phyloP scores from a whole-genome alignment of 192 early-diverging fungal species.

The Thamnidium elegans region DNA sequence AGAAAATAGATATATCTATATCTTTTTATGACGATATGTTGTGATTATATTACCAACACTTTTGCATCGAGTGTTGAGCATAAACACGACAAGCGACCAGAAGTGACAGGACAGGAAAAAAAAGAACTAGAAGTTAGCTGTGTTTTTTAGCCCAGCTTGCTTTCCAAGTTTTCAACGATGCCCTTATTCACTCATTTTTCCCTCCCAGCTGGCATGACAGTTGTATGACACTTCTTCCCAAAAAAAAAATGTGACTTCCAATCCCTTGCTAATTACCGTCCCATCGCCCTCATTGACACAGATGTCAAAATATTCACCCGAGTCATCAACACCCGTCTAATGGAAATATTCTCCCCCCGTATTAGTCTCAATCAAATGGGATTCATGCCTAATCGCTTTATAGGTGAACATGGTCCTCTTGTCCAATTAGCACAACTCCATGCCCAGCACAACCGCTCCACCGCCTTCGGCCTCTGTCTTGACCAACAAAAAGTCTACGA shows the following conservation, averaged over 20 bases:
- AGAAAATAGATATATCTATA: too few relatives aligned
- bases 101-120: too few relatives aligned
- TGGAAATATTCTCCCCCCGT: neutral
- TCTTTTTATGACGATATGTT: too few relatives aligned
- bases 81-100: too few relatives aligned
- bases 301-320: conserved; percentile 27
- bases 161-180: neutral
- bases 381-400: conserved; percentile 7
- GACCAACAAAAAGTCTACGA: too few relatives aligned
- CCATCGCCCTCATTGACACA: conserved; percentile 9
- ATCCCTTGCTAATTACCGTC: conserved; percentile 5
- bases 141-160: too few relatives aligned
- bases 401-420: conserved; percentile 13
- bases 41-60: too few relatives aligned
- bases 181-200: neutral
- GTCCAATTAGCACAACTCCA: too few relatives aligned
- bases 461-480: too few relatives aligned
- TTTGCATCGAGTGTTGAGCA: too few relatives aligned
- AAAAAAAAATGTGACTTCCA: neutral
- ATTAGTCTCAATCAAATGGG: conserved; percentile 11
- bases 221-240: neutral
- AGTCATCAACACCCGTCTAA: conserved; percentile 5
- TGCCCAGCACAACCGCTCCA: too few relatives aligned
- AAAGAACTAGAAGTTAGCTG: too few relatives aligned
- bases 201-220: neutral